These are phyloP conservation scores for Penicillium hordei DNA, from an alignment of 2,329 filamentous ascomycete species.

Conservation along the genomic window DNA sequence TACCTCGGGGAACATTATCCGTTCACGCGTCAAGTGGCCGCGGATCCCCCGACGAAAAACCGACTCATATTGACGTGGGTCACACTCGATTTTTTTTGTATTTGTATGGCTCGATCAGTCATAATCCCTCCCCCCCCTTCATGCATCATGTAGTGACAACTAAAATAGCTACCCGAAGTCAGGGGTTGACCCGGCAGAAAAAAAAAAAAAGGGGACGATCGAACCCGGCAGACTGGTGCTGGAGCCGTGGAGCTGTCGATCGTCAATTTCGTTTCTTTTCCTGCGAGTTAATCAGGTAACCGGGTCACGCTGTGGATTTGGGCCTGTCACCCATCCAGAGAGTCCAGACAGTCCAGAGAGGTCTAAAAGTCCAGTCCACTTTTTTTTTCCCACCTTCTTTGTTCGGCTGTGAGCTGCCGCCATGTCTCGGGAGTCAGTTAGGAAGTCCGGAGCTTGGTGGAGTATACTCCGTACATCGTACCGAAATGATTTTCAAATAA, in stretches of 20 bases:
- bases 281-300: slow-evolving; percentile 9
- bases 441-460: background rate
- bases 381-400: background rate
- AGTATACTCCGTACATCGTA: background rate
- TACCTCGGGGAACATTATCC: slow-evolving; percentile 18
- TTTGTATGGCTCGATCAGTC: slow-evolving; percentile 20
- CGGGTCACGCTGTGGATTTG: slow-evolving; percentile 6
- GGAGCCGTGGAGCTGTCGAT: slow-evolving; percentile 22
- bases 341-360: slow-evolving; percentile 1
- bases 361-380: slow-evolving; percentile 1
- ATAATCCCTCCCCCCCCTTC: slow-evolving; percentile 7
- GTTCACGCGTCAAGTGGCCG: slow-evolving; percentile 16
- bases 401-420: background rate
- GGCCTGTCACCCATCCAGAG: slow-evolving; percentile 6
- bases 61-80: slow-evolving; percentile 16
- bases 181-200: slow-evolving; percentile 20
- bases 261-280: slow-evolving; percentile 17
- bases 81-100: slow-evolving; percentile 1
- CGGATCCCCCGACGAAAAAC: slow-evolving; percentile 19
- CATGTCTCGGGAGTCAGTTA: background rate
- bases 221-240: slow-evolving; percentile 22
- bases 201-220: slow-evolving; percentile 22
- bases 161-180: slow-evolving; percentile 14
- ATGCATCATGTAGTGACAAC: slow-evolving; percentile 8
- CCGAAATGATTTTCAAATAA: background rate